phyloP scores from a whole-genome alignment of 495 filamentous ascomycete genomes.

The Barbatosphaeria neglecta region DNA sequence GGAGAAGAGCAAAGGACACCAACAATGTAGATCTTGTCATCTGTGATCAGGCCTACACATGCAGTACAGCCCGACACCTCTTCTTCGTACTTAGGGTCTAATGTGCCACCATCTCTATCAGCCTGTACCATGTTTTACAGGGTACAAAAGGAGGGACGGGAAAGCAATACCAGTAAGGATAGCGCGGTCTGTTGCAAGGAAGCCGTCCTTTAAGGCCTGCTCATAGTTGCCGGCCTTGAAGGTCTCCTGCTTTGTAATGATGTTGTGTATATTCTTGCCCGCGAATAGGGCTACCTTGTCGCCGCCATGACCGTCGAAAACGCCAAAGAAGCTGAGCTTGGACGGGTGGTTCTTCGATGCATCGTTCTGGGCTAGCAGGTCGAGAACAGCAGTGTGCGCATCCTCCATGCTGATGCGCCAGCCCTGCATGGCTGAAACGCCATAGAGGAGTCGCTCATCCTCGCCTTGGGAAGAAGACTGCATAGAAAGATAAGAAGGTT shows the following conservation, averaged over 20 bases:
- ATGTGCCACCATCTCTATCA: slow-evolving; percentile 7
- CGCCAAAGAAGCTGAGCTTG: slow-evolving; percentile 89
- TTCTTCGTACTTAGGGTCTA: slow-evolving; percentile 92
- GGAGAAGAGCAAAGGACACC: slow-evolving; percentile 8
- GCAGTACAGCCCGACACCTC: slow-evolving; percentile 97
- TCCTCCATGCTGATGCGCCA: slow-evolving; percentile 99
- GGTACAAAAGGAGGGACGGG: too few species aligned
- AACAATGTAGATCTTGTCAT: slow-evolving; percentile 90
- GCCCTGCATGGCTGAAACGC: slow-evolving; percentile 97
- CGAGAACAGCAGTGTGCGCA: slow-evolving; percentile 77
- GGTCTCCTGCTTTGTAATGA: slow-evolving; percentile 84
- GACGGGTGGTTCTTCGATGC: slow-evolving; percentile 52
- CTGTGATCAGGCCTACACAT: slow-evolving; percentile 75
- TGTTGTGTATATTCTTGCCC: slow-evolving; percentile 86
- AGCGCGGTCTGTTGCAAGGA: slow-evolving; percentile 88
- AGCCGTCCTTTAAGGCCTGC: slow-evolving; percentile 94
- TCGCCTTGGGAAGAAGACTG: slow-evolving; percentile 80
- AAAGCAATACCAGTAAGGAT: slow-evolving; percentile 90
- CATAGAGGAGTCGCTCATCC: slow-evolving; percentile 86
- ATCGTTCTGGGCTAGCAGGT: slow-evolving; percentile 59
- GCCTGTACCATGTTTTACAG: too few species aligned
- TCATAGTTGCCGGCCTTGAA: slow-evolving; percentile 87
- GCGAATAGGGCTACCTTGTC: slow-evolving; percentile 92
- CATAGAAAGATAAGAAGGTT: slow-evolving; percentile 2
- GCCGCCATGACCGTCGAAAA: slow-evolving; percentile 95